Base-by-base conservation (phyloP, 257 asterid genomes). In the Penstemon newberryi region DNA sequence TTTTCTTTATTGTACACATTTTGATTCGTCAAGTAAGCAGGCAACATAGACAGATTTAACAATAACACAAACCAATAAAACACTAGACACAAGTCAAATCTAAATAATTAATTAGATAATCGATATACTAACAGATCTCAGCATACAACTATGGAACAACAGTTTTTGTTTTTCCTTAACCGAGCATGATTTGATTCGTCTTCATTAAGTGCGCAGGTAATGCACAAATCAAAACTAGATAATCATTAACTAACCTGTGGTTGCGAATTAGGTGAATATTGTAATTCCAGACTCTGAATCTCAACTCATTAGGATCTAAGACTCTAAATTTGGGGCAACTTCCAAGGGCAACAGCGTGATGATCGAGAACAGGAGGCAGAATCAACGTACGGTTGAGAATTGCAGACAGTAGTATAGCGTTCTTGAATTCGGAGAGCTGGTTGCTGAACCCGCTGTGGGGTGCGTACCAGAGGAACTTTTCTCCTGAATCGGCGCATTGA, bases 401-500 rank as follows among this genome's bases (percentile, higher is more conserved):
- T 33, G 85, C 81, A 6, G 98, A 90, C 85, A 93, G 81, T 38
- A 88, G 49, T 49, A 90, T 12, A 0, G 92, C 94, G 72, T 90
- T 93, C 79, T 86, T 90, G 82, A 90, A 88, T 79, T 90, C 98
- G 18, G 87, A 78, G 63, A 93, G 82, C 83, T 93, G 98, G 75
- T 93, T 93, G 85, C 97, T 88, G 83, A 93, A 90, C 38, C 98
- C 98, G 67, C 97, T 93, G 82, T 90, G 98, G 15, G 97, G 97
- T 19, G 97, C 95, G 71, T 90, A 93, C 95, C 96, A 88, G 51
- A 90, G 71, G 70, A 85, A 90, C 74, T 84, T 93, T 10, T 79
- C 94, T 7, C 56, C 63, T 6, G 56, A 8, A 19, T 8, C 6
- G 12, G 61, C 60, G 73, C 86, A 74, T 63, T 50, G 74, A 12